Base-by-base conservation (phyloP, 2,329 filamentous ascomycete genomes). In the Sporothrix phasma region DNA sequence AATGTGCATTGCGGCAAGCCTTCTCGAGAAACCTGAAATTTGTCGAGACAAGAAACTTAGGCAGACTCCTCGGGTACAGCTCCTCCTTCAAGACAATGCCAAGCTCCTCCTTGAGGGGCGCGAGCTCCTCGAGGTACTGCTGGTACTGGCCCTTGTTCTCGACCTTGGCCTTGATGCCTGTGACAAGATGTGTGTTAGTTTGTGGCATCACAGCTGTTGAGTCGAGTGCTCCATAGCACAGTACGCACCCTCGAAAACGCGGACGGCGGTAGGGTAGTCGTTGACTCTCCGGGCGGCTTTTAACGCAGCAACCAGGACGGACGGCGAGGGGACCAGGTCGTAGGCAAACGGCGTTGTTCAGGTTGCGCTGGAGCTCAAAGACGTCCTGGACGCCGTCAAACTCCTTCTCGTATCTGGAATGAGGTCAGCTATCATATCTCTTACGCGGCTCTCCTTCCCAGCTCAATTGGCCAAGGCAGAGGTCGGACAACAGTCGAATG, bases 271-370 rank as follows among this genome's bases (percentile, higher is more conserved):
- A 70, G 94, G 94, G 82, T 88, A 97, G 83, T 99, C 94, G 79
- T 99, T 97, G 76, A 99, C 94, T 77, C 94, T 86, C 77, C 94
- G 85, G 71, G 94, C 94, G 72, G 94, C 94, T 80, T 88, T 92
- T 73, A 99, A 86, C 69, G 94, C 94, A 73, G 94, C 92, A 73
- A 85, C 86, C 77, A 97, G 85, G 75, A 99, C 94, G 71, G 90
- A 86, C 69, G 93, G 87, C 51, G 93, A 94, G 74, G 95, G 94
- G 70, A 99, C 94, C 74, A 99, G 88, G 87, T 99, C 94, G 88
- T 99, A 99, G 75, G 94, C 94, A 81, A 99, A 99, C n/a, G 76
- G 92, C 93, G 82, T 97, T 97, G 88, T 97, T 97, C 74, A 96
- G 84, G 82, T 96, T 96, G 78, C 92, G 89, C 82, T 85, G 92